A percentile compares a stretch with the other conserved stretches of the same genome.
Conservation (phyloP, 140 eudicot genomes). For the Senecio squalidus region DNA sequence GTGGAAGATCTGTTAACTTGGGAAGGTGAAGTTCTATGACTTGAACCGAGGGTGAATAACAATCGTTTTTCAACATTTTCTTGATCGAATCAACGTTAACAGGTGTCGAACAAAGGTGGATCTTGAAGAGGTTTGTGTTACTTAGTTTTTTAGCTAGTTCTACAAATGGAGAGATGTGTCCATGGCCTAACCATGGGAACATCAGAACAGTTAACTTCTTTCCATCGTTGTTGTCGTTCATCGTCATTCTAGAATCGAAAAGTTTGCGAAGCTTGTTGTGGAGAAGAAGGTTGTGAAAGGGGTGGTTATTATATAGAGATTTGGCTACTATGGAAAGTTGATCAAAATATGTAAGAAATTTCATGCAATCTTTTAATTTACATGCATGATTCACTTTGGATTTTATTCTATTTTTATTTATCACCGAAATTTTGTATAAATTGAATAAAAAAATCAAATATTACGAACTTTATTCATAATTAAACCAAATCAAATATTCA, state of each 20-base stretch:
- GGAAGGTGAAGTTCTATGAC: slow-evolving; percentile 5
- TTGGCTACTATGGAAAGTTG: too few relatives aligned
- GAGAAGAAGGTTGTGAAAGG: too few relatives aligned
- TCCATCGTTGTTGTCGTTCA: too few relatives aligned
- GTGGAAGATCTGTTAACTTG: neutral
- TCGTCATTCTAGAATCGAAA: too few relatives aligned
- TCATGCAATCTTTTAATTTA: neutral
- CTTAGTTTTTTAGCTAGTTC: slow-evolving; percentile 34
- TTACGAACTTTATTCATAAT: too few relatives aligned
- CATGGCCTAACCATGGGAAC: slow-evolving; percentile 43
- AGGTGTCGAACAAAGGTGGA: slow-evolving; percentile 33
- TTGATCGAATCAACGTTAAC: slow-evolving; percentile 20
- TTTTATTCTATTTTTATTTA: too few relatives aligned
- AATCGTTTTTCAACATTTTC: neutral
- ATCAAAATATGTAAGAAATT: neutral
- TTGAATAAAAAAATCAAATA: too few relatives aligned
- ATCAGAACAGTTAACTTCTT: slow-evolving; percentile 9
- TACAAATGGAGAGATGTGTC: slow-evolving; percentile 32
- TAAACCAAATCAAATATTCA: too few relatives aligned
- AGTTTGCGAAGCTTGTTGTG: too few relatives aligned
- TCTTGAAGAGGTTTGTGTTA: slow-evolving; percentile 4
- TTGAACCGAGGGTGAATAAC: neutral
- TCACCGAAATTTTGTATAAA: too few relatives aligned
- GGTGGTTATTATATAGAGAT: neutral
- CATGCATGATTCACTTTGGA: neutral